Percentiles rank a stretch among this genome's conserved stretches.
Conservation (phyloP, 129 eudicot genomes). For the Smallanthus sonchifolius region DNA sequence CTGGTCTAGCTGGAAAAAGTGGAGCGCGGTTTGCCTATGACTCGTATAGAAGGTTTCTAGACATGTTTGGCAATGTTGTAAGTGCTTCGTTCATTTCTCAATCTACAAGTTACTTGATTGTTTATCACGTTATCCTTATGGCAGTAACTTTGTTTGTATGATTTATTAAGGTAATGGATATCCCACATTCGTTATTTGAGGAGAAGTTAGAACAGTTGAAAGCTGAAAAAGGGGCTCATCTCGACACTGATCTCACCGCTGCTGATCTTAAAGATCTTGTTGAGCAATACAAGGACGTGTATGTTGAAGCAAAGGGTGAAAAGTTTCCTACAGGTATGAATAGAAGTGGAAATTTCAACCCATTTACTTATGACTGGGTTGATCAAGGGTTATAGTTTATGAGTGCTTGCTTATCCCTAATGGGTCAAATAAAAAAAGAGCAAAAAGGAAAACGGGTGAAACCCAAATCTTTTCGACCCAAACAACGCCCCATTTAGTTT, state of each 20-base stretch:
- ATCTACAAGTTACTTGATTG: neutral
- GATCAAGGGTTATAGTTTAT: neutral
- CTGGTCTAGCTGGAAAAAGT: slow-evolving; percentile 93
- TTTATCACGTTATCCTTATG: neutral
- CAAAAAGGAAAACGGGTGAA: neutral
- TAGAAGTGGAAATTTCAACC: neutral
- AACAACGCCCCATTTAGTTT: neutral
- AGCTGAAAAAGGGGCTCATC: slow-evolving; percentile 50
- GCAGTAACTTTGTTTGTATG: neutral
- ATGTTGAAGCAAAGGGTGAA: slow-evolving; percentile 75
- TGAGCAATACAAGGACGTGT: slow-evolving; percentile 78
- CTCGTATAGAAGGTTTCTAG: slow-evolving; percentile 86
- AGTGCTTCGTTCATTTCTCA: slow-evolving; percentile 28
- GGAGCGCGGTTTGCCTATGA: slow-evolving; percentile 97
- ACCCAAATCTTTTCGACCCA: neutral
- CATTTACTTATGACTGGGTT: neutral
- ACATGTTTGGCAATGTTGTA: slow-evolving; percentile 97
- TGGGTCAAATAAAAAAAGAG: neutral
- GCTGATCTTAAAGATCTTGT: slow-evolving; percentile 91
- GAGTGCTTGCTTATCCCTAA: neutral
- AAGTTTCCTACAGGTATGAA: slow-evolving; percentile 75
- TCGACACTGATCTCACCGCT: slow-evolving; percentile 83
- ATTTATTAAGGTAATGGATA: slow-evolving; percentile 72
- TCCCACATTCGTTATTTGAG: slow-evolving; percentile 83
- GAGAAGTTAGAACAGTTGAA: slow-evolving; percentile 68